A percentile compares a stretch with the other conserved stretches of the same genome.
These are phyloP conservation scores for Bretschneidera sinensis DNA, from an alignment of 345 rosid species.

Conservation along the genomic window DNA sequence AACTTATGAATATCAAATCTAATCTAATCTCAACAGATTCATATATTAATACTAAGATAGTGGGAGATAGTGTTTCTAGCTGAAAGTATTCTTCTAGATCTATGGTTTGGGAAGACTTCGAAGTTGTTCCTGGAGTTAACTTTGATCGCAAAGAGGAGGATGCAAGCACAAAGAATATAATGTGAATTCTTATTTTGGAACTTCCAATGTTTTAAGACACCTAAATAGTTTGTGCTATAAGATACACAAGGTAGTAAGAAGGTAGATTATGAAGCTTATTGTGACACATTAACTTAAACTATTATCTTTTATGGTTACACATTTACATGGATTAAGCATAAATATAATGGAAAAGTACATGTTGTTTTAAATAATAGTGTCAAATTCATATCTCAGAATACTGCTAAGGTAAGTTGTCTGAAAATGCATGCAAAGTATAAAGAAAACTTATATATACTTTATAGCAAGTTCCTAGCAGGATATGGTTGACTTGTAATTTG, in stretches of 20 bases:
- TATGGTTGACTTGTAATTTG: constrained; percentile 6
- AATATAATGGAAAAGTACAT: too few relatives aligned
- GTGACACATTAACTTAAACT: neutral
- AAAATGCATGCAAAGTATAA: neutral
- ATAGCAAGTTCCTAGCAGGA: neutral
- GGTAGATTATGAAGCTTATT: neutral
- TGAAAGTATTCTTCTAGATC: too few relatives aligned
- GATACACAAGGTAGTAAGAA: neutral
- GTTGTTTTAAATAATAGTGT: too few relatives aligned
- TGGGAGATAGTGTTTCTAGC: too few relatives aligned
- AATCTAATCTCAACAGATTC: too few relatives aligned
- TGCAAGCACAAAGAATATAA: neutral
- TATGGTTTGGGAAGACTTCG: neutral
- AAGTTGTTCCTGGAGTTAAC: too few relatives aligned
- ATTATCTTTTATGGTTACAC: neutral
- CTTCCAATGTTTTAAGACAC: neutral
- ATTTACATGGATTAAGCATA: neutral
- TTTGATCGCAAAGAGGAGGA: neutral
- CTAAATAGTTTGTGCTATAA: too few relatives aligned
- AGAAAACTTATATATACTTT: neutral
- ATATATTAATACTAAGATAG: too few relatives aligned
- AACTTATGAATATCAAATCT: too few relatives aligned
- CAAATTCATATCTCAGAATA: too few relatives aligned
- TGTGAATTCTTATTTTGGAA: neutral
- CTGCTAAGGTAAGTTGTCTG: neutral